Conservation (phyloP, 108 stramenopile genomes). For the Cyclostephanos invisitatus region DNA sequence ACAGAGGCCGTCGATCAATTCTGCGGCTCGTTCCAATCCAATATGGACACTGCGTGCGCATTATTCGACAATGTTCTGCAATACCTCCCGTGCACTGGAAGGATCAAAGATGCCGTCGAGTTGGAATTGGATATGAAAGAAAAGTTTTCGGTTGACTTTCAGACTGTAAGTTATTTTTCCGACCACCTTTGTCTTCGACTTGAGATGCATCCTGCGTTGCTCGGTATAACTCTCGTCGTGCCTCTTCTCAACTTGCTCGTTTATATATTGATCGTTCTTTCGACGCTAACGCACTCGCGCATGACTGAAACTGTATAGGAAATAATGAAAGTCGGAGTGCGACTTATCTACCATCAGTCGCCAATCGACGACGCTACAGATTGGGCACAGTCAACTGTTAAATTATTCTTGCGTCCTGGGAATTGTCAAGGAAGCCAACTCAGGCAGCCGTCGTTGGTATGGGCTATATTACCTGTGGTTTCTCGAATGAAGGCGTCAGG, state of each 20-base stretch:
- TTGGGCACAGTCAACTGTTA: conserved; percentile 56
- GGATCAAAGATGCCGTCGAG: conserved; percentile 17
- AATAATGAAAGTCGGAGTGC: conserved; percentile 51
- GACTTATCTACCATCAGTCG: conserved; percentile 59
- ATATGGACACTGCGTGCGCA: conserved; percentile 21
- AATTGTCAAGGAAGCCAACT: conserved; percentile 36
- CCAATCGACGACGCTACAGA: conserved; percentile 27
- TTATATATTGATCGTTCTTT: not conserved
- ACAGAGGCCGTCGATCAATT: conserved; percentile 12
- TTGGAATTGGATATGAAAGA: conserved; percentile 28
- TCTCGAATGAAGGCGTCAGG: conserved; percentile 14
- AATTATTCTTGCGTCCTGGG: conserved; percentile 56
- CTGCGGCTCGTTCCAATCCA: conserved; percentile 17
- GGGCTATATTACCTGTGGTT: conserved; percentile 55
- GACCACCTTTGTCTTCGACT: not conserved
- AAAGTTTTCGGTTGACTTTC: conserved; percentile 20
- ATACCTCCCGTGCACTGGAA: conserved; percentile 5
- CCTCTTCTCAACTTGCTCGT: not conserved
- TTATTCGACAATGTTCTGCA: not conserved
- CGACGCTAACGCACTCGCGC: not conserved
- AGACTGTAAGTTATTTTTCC: conserved; percentile 24
- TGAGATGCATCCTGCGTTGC: conserved; percentile 6
- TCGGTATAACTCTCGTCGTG: not conserved
- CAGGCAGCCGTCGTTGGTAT: conserved; percentile 60
- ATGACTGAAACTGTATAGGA: conserved; percentile 33